Base-by-base conservation (phyloP, 1,284 basidiomycete genomes). In the Marasmius fiardii region DNA sequence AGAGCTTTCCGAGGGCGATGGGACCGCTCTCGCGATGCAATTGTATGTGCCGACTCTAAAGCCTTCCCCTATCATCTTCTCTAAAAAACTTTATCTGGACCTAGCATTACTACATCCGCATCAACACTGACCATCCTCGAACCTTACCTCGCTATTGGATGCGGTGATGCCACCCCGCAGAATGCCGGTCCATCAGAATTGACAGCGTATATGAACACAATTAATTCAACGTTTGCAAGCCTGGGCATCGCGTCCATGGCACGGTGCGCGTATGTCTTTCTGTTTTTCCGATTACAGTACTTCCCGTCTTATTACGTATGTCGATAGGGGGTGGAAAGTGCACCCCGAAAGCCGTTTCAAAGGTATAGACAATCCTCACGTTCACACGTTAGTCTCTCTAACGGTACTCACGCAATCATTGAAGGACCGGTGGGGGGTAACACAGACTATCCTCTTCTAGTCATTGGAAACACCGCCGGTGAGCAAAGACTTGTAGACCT, bases 1-100 rank as follows among this genome's bases (percentile, higher is more conserved):
- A 8, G 70, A 72, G 4, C 65, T 80, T 20, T 71, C 73, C 34
- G 60, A 49, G 3, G 68, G 72, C 1, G 64, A 78, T 62, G 69
- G 65, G 6, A 62, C 62, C 7, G 52, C 63, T 2, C 54, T 77
- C 16, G 69, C 68, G 37, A 51, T 63, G 0, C 54, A 71, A 24
- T 20, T 53, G 39, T 43, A 33, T 3, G 39, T 34, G 5, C 5
- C 7, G 4, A 31, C 1, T 7, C 4, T n/a, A 7, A 4, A 6
- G 20, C 4, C 3, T 31, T 31, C 28, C 28, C 10, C 39, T 14
- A 7, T n/a, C 1, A 16, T n/a, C n/a, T 41, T n/a, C 16, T 16
- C 7, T 41, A 7, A n/a, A 16, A 18, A 16, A 7, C 8, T 14
- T 20, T 7, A 18, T 41, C 2, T 41, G 16, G 2, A 7, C 4